Evolutionary conservation across 805 yeast species (phyloP).

Genomic region (Diddensiella caesifluorescens): DNA sequence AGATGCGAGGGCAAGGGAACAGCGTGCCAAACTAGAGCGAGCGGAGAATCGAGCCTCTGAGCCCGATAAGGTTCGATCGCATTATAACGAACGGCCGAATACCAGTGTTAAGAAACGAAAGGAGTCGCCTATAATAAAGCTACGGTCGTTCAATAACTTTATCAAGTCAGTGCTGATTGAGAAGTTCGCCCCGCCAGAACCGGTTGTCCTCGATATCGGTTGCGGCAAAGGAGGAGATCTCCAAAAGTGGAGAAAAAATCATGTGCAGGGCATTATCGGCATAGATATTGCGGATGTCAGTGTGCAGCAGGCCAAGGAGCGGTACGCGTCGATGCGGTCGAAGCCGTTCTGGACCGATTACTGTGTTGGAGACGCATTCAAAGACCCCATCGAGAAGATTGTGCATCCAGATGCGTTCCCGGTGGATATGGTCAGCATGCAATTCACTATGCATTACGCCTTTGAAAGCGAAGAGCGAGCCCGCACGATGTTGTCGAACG

Average conservation of each 20-base stretch:
- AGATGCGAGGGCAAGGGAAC: constrained; percentile 13
- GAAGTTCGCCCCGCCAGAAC: constrained; percentile 43
- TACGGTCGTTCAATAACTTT: constrained; percentile 86
- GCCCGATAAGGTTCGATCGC: constrained; percentile 62
- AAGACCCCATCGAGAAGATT: constrained; percentile 59
- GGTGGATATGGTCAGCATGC: constrained; percentile 83
- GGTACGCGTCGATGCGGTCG: constrained; percentile 55
- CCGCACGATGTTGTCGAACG: constrained; percentile 64
- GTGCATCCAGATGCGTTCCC: constrained; percentile 74
- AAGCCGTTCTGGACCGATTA: constrained; percentile 69
- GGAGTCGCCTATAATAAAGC: constrained; percentile 75
- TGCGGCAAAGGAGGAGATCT: constrained; percentile 99
- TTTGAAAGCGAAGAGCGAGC: constrained; percentile 82
- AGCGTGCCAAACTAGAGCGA: constrained; percentile 13
- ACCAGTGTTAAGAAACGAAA: constrained; percentile 57
- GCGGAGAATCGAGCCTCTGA: constrained; percentile 11
- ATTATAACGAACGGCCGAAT: constrained; percentile 80
- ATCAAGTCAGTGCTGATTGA: constrained; percentile 81
- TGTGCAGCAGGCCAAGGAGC: constrained; percentile 71
- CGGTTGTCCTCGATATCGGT: constrained; percentile 74
- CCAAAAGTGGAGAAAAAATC: constrained; percentile 76
- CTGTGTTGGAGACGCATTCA: constrained; percentile 90
- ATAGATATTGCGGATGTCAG: constrained; percentile 89
- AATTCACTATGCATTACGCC: constrained; percentile 93
- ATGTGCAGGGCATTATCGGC: constrained; percentile 75